Conservation (phyloP, 116 monocot genomes). For the Phalaenopsis hybrid region DNA sequence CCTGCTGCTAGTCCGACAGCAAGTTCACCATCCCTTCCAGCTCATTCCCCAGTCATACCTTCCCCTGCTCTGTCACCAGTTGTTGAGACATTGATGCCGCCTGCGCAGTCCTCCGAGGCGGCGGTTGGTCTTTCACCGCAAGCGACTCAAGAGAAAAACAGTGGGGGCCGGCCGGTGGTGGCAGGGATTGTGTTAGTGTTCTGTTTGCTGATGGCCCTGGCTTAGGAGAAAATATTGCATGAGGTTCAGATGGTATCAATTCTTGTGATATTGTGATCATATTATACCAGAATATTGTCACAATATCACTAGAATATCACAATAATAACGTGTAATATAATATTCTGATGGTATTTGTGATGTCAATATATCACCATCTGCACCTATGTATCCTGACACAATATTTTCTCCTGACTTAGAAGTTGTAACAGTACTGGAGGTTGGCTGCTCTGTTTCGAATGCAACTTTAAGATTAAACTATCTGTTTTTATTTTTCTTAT, state of each 20-base stretch:
- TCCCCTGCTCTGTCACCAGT: neutral
- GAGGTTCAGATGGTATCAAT: too few species aligned
- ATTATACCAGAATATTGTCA: too few species aligned
- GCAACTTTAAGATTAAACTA: neutral
- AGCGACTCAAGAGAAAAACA: neutral
- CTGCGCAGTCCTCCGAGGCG: neutral
- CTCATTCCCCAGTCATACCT: neutral
- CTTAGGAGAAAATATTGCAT: neutral
- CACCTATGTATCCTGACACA: too few species aligned
- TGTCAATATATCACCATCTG: too few species aligned
- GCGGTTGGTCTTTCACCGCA: neutral
- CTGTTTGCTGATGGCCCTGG: slow-evolving; percentile 2
- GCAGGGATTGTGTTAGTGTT: slow-evolving; percentile 5
- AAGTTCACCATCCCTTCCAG: neutral
- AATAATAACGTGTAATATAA: too few species aligned
- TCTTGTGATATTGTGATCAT: too few species aligned
- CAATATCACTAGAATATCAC: too few species aligned
- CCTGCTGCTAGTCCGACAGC: neutral
- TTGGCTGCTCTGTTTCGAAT: neutral
- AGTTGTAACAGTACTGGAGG: neutral
- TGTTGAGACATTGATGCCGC: neutral
- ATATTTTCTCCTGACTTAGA: too few species aligned
- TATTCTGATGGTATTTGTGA: too few species aligned
- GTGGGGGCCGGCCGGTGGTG: neutral
- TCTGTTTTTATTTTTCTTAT: too few species aligned